Percentiles rank a stretch among this genome's conserved stretches.
Evolutionary conservation across 2,329 filamentous ascomycete species (phyloP).

Genomic region (Colletotrichum eremochloae): DNA sequence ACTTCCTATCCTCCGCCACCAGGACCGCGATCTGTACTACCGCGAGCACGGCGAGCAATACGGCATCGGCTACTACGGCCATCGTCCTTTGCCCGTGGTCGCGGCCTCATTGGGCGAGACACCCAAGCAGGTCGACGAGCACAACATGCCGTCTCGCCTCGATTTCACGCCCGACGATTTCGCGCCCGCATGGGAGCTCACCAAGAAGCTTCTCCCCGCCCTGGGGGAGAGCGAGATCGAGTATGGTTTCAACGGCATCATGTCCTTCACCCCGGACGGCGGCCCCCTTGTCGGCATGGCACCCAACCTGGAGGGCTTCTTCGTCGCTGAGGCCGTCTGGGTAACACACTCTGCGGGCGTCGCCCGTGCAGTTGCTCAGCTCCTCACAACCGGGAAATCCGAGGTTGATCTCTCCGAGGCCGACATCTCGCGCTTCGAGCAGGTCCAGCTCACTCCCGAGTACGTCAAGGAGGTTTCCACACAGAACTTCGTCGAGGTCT

Average conservation of each 20-base stretch:
- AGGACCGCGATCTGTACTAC: conserved; percentile 75
- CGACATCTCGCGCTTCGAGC: conserved; percentile 71
- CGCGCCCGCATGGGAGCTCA: conserved; percentile 69
- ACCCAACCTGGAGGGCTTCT: conserved; percentile 71
- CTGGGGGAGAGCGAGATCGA: conserved; percentile 64
- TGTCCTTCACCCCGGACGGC: conserved; percentile 76
- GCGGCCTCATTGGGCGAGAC: conserved; percentile 68
- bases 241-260: conserved; percentile 75
- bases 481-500: conserved; percentile 74
- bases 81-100: conserved; percentile 71
- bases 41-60: conserved; percentile 73
- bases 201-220: conserved; percentile 66
- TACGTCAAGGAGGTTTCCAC: conserved; percentile 71
- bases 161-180: conserved; percentile 73
- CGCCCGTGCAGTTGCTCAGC: conserved; percentile 70
- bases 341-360: conserved; percentile 76
- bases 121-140: conserved; percentile 65
- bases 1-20: conserved; percentile 72
- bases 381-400: conserved; percentile 68
- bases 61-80: conserved; percentile 75
- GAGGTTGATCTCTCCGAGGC: conserved; percentile 70
- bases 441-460: conserved; percentile 67
- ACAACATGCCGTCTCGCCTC: conserved; percentile 74
- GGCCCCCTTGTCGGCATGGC: conserved; percentile 70
- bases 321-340: conserved; percentile 75